Evolutionary conservation across 1,284 basidiomycete species (phyloP).

Genomic region (Puccinia polysora): DNA sequence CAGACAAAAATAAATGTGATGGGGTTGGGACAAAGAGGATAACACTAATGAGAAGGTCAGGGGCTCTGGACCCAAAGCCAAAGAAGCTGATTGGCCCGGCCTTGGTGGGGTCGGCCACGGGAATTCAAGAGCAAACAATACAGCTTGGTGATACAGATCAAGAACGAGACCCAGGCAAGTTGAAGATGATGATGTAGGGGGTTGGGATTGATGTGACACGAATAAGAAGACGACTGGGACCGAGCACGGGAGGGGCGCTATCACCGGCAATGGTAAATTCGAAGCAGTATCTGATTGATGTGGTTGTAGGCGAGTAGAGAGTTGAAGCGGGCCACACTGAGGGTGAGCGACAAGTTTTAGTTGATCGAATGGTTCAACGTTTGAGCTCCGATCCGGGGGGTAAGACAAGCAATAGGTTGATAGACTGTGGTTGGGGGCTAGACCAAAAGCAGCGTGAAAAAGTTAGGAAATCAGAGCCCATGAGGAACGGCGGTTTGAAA

Average conservation of each 20-base stretch:
- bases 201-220: constrained; percentile 4
- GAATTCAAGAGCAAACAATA: constrained; percentile 11
- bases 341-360: constrained; percentile 5
- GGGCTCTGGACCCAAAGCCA: constrained; percentile 1
- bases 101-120: constrained; percentile 22
- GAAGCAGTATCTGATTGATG: background rate
- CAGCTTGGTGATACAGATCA: constrained; percentile 31
- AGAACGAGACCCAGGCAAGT: constrained; percentile 19
- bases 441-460: background rate
- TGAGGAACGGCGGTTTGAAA: background rate
- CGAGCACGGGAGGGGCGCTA: constrained; percentile 9
- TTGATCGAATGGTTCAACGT: background rate
- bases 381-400: background rate
- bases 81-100: background rate
- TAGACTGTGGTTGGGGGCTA: constrained; percentile 12
- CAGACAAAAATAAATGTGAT: constrained; percentile 11
- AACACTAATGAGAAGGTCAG: constrained; percentile 11
- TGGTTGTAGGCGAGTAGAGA: background rate
- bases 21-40: constrained; percentile 3
- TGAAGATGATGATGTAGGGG: background rate
- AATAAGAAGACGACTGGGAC: constrained; percentile 13
- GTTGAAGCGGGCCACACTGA: constrained; percentile 15
- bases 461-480: background rate
- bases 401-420: constrained; percentile 9
- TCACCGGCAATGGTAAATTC: constrained; percentile 1